phyloP scores from a whole-genome alignment of 306 rosid species.

The Vachellia pachyceras region DNA sequence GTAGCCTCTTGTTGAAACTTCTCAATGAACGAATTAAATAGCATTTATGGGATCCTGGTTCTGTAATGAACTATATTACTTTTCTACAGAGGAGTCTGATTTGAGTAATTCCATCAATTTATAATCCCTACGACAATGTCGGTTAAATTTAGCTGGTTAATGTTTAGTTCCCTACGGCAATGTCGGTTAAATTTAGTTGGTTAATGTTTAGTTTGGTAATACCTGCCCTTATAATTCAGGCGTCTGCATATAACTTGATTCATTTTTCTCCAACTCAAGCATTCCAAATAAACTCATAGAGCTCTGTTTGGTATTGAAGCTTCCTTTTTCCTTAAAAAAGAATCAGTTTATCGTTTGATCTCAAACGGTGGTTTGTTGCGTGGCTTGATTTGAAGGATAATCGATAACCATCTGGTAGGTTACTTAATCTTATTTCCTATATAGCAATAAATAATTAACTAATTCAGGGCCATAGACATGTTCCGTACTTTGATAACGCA shows the following conservation, averaged over 20 bases:
- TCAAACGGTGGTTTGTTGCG: background rate
- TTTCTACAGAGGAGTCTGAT: background rate
- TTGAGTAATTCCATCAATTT: background rate
- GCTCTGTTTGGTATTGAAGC: no score
- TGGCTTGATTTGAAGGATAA: slow-evolving; percentile 10
- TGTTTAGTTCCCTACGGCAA: no score
- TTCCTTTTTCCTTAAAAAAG: no score
- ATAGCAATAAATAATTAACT: no score
- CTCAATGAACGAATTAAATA: background rate
- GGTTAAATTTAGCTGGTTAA: no score
- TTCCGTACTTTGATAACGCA: no score
- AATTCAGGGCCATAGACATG: no score
- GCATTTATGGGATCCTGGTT: background rate
- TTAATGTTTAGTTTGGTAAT: background rate
- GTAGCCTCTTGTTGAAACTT: background rate
- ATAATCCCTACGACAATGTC: background rate
- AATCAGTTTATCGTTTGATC: background rate
- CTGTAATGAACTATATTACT: background rate
- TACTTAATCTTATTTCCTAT: background rate
- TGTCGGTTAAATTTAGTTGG: background rate
- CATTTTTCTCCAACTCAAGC: background rate
- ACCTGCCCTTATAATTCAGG: background rate
- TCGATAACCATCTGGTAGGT: background rate
- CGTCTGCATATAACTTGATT: background rate
- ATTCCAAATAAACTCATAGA: background rate